phyloP scores from a whole-genome alignment of 441 rosid species.

The Hypseocharis bilobata region DNA sequence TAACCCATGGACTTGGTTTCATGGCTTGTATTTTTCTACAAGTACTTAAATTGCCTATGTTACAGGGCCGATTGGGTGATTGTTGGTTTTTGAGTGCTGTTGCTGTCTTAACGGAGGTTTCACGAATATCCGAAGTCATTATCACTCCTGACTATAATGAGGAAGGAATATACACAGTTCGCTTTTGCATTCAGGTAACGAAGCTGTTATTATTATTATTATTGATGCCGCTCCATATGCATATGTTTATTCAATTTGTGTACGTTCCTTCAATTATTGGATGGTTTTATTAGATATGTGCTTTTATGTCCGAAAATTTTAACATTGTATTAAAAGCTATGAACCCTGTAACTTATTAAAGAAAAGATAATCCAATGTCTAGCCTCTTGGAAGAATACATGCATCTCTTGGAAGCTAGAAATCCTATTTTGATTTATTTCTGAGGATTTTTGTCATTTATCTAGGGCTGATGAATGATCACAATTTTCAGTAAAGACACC shows the following conservation, averaged over 20 bases:
- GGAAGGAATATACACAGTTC: conserved; percentile 98
- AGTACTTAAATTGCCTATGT: conserved; percentile 18
- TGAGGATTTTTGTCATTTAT: not conserved
- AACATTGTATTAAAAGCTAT: not conserved
- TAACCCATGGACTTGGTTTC: conserved; percentile 9
- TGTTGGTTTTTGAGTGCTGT: conserved; percentile 99
- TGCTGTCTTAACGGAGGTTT: conserved; percentile 90
- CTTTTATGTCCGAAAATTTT: no score
- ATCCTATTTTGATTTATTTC: not conserved
- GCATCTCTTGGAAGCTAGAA: no score
- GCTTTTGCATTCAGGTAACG: conserved; percentile 96
- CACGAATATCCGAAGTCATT: conserved; percentile 89
- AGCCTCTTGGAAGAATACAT: not conserved
- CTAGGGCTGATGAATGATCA: not conserved
- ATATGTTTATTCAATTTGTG: not conserved
- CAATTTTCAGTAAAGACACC: no score
- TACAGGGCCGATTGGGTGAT: conserved; percentile 95
- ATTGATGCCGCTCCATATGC: conserved; percentile 14
- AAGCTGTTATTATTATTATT: conserved; percentile 11
- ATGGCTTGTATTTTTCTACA: conserved; percentile 15
- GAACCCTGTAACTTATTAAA: not conserved
- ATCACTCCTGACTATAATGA: conserved; percentile 96
- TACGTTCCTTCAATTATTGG: no score
- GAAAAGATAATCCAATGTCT: not conserved
- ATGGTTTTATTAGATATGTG: no score